Conservation (phyloP, 306 rosid species). For the Trifolium repens region DNA sequence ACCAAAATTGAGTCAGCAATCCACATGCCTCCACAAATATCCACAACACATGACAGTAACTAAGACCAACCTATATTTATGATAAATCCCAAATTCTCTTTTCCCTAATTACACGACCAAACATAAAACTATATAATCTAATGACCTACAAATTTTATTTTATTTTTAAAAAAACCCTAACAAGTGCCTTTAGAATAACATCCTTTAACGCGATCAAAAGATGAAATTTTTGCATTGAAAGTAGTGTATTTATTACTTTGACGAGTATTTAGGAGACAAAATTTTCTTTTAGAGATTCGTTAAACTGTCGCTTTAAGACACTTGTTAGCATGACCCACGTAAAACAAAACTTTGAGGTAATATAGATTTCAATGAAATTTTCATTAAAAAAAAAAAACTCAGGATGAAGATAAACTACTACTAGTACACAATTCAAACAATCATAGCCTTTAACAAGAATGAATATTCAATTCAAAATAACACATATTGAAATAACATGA, state of each 20-base stretch:
- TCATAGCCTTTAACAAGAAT: background rate
- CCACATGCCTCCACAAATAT: conserved; percentile 29
- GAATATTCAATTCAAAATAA: background rate
- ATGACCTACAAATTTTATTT: background rate
- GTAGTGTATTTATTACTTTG: too few relatives aligned
- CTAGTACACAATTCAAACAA: background rate
- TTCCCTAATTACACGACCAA: background rate
- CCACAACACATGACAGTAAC: conserved; percentile 18
- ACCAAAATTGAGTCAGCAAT: conserved; percentile 4
- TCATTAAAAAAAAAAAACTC: background rate
- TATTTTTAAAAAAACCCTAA: too few relatives aligned
- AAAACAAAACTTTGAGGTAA: background rate
- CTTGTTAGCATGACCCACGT: background rate
- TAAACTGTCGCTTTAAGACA: too few relatives aligned
- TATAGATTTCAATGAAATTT: background rate
- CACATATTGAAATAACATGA: background rate
- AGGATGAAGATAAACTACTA: conserved; percentile 7
- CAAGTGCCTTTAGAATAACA: too few relatives aligned
- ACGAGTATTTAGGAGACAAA: too few relatives aligned
- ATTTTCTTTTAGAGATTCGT: too few relatives aligned
- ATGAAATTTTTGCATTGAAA: too few relatives aligned
- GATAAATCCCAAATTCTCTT: conserved; percentile 8
- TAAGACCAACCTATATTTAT: background rate
- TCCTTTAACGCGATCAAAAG: too few relatives aligned
- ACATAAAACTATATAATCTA: background rate